Conservation (phyloP, 352 stramenopile species). For the Phytophthora melonis region DNA sequence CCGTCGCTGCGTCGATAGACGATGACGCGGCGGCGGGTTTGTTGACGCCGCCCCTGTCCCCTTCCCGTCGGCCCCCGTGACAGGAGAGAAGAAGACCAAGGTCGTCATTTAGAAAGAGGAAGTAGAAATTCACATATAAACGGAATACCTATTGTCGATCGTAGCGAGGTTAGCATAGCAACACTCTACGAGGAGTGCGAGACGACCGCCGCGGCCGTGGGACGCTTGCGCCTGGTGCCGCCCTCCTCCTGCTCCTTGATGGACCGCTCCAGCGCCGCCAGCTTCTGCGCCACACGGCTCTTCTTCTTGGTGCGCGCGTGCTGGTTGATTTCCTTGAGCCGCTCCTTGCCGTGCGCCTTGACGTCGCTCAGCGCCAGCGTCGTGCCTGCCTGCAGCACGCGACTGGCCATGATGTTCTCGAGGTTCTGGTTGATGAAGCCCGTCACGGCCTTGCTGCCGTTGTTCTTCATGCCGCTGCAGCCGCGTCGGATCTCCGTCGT, state of each 20-base stretch:
- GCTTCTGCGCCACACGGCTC: conserved; percentile 85
- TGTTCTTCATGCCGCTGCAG: conserved; percentile 76
- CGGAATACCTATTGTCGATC: conserved; percentile 9
- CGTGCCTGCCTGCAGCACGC: conserved; percentile 78
- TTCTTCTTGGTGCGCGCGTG: conserved; percentile 86
- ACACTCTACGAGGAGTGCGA: conserved; percentile 15
- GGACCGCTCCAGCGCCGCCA: conserved; percentile 75
- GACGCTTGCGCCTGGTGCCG: conserved; percentile 51
- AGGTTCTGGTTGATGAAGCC: conserved; percentile 90
- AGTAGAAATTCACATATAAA: conserved; percentile 22
- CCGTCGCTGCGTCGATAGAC: conserved; percentile 36
- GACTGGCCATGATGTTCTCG: conserved; percentile 88
- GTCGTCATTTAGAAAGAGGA: conserved; percentile 26
- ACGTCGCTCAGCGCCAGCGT: conserved; percentile 70
- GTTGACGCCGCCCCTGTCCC: conserved; percentile 18
- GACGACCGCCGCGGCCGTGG: conserved; percentile 52
- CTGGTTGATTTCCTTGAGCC: conserved; percentile 89
- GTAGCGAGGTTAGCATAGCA: too few species aligned
- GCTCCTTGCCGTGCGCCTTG: conserved; percentile 79
- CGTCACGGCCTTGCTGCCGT: conserved; percentile 80
- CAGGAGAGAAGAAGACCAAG: conserved; percentile 29
- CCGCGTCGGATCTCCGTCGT: conserved; percentile 84
- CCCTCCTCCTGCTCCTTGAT: conserved; percentile 86
- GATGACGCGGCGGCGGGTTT: conserved; percentile 15
- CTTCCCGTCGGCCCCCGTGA: conserved; percentile 4